Conservation (phyloP, 2,329 filamentous ascomycete genomes). For the Westerdykella aurantiaca region DNA sequence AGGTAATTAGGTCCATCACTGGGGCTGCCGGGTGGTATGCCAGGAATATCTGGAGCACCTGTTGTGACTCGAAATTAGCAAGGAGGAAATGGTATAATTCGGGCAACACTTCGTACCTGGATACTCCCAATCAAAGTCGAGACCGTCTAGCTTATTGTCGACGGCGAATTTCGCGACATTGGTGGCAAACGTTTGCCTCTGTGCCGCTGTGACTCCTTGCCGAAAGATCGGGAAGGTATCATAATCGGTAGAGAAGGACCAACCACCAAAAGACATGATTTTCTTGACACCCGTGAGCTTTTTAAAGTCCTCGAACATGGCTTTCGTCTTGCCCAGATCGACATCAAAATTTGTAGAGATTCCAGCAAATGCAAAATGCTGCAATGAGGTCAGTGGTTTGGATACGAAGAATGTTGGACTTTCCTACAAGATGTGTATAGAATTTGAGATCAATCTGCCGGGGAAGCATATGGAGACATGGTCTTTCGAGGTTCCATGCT, state of each 20-base stretch:
- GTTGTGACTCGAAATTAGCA: background rate
- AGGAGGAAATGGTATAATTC: background rate
- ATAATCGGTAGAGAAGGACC: constrained; percentile 39
- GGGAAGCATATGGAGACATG: constrained; percentile 3
- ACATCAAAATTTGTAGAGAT: background rate
- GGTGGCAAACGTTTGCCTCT: constrained; percentile 29
- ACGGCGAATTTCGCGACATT: constrained; percentile 22
- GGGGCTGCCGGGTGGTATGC: constrained; percentile 20
- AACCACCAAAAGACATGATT: constrained; percentile 44
- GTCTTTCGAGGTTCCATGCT: constrained; percentile 5
- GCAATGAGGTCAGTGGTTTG: too few relatives aligned
- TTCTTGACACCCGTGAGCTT: constrained; percentile 25
- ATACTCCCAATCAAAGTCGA: constrained; percentile 46
- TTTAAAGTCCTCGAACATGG: constrained; percentile 32
- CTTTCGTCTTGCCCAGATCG: constrained; percentile 7
- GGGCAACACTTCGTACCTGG: constrained; percentile 4
- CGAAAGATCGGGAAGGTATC: constrained; percentile 38
- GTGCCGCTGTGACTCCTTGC: constrained; percentile 27
- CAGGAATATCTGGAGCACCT: constrained; percentile 30
- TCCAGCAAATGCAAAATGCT: too few relatives aligned
- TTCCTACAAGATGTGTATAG: too few relatives aligned
- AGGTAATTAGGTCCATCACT: constrained; percentile 35
- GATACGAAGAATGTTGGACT: too few relatives aligned
- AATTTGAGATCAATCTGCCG: too few relatives aligned
- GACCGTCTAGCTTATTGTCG: constrained; percentile 20